A percentile compares a stretch with the other conserved stretches of the same genome.
These are phyloP conservation scores for Phytophthora agathidicida DNA, from an alignment of 352 stramenopile species.

Conservation along the genomic window DNA sequence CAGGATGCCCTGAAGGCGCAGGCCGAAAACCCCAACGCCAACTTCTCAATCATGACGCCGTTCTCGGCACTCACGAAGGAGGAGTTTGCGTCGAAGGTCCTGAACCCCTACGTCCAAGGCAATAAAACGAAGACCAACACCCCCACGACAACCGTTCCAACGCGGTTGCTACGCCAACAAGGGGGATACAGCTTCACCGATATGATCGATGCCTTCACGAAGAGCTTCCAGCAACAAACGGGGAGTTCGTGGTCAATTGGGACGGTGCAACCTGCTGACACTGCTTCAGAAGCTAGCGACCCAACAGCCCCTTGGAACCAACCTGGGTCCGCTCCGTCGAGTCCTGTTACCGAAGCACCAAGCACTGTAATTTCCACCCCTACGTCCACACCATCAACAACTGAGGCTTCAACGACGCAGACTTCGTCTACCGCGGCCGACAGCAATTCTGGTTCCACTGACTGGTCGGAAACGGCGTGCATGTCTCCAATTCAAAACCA, in stretches of 20 bases:
- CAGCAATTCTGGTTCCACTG: constrained; percentile 3
- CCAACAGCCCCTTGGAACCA: too few relatives aligned
- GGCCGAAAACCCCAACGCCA: constrained; percentile 36
- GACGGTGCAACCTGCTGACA: constrained; percentile 26
- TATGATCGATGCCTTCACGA: constrained; percentile 28
- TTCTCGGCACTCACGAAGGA: constrained; percentile 49
- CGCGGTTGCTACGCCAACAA: constrained; percentile 26
- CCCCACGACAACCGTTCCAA: constrained; percentile 18
- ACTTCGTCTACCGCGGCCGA: constrained; percentile 7
- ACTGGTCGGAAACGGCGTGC: constrained; percentile 43
- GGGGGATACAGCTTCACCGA: constrained; percentile 27
- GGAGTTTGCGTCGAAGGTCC: constrained; percentile 42
- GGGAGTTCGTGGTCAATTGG: constrained; percentile 19
- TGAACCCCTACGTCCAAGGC: constrained; percentile 28
- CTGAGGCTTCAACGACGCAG: too few relatives aligned
- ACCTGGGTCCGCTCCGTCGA: too few relatives aligned
- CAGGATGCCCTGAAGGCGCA: constrained; percentile 29
- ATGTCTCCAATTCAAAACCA: constrained; percentile 93
- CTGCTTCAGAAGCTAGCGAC: too few relatives aligned
- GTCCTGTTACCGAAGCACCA: constrained; percentile 18
- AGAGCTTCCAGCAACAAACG: constrained; percentile 27
- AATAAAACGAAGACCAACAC: constrained; percentile 13
- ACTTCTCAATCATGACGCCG: constrained; percentile 47
- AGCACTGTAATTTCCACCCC: constrained; percentile 26
- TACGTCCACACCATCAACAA: too few relatives aligned